Conservation (phyloP, 352 stramenopile genomes). For the Pythium apleroticum region DNA sequence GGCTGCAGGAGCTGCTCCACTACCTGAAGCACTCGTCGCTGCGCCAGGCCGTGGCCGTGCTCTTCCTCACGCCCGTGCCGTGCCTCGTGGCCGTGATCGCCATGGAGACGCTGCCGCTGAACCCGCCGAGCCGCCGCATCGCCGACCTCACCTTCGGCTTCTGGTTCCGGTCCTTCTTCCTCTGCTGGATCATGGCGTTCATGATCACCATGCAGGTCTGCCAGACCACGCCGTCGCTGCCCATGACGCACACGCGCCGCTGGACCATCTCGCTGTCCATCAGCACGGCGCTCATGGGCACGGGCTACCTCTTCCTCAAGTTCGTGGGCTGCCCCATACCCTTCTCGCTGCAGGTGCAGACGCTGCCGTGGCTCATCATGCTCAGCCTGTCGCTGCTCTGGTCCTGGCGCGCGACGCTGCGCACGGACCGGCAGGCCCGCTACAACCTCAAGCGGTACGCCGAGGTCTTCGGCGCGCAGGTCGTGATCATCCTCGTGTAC, state of each 20-base stretch:
- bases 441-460: conserved; percentile 11
- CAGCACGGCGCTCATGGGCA: conserved; percentile 2
- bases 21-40: neutral
- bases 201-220: conserved; percentile 7
- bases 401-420: neutral
- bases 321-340: conserved; percentile 15
- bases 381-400: neutral
- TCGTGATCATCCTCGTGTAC: conserved; percentile 13
- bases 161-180: neutral
- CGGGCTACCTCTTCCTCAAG: neutral
- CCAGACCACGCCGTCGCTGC: conserved; percentile 2
- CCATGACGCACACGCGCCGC: neutral
- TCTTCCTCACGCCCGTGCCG: conserved; percentile 5
- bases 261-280: conserved; percentile 3
- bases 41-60: neutral
- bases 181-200: conserved; percentile 5
- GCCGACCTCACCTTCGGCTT: neutral
- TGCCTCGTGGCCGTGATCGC: neutral
- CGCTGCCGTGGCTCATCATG: neutral
- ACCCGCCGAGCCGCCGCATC: neutral
- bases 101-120: neutral
- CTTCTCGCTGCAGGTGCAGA: conserved; percentile 5
- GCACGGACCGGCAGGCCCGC: neutral
- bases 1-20: neutral
- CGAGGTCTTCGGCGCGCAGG: conserved; percentile 6